Evolutionary conservation across 1,284 basidiomycete species (phyloP).

Genomic region (Rhodotorula mucilaginosa): DNA sequence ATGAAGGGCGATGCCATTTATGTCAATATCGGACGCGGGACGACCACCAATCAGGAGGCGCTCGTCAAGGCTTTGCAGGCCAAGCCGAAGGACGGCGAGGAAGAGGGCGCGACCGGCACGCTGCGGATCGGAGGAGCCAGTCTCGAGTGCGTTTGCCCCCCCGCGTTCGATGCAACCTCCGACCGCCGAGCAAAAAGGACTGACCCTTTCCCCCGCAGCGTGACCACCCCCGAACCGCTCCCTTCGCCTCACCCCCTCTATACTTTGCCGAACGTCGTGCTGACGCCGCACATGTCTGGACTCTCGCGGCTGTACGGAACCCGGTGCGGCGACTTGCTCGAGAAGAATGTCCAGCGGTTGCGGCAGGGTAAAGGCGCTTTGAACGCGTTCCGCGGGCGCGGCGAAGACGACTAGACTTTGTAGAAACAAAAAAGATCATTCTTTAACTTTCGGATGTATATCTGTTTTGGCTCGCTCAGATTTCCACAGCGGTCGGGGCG

Average conservation of each 20-base stretch:
- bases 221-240: constrained; percentile 47
- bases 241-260: constrained; percentile 40
- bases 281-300: constrained; percentile 46
- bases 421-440: no score
- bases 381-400: constrained; percentile 25
- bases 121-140: constrained; percentile 31
- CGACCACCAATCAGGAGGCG: constrained; percentile 43
- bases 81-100: constrained; percentile 17
- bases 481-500: no score
- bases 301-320: constrained; percentile 20
- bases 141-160: constrained; percentile 23
- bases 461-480: background rate
- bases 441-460: background rate
- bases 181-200: background rate
- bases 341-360: constrained; percentile 22
- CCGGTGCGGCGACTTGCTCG: constrained; percentile 24
- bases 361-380: constrained; percentile 20
- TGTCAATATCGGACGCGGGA: constrained; percentile 46
- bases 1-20: constrained; percentile 35
- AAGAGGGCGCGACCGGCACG: constrained; percentile 32
- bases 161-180: background rate
- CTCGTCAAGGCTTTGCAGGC: constrained; percentile 43
- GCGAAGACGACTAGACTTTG: constrained; percentile 19
- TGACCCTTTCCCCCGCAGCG: constrained; percentile 20
- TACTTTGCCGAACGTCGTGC: constrained; percentile 42